Base-by-base conservation (phyloP, 192 early-diverging fungal species). In the Gamsiella multidivaricata region DNA sequence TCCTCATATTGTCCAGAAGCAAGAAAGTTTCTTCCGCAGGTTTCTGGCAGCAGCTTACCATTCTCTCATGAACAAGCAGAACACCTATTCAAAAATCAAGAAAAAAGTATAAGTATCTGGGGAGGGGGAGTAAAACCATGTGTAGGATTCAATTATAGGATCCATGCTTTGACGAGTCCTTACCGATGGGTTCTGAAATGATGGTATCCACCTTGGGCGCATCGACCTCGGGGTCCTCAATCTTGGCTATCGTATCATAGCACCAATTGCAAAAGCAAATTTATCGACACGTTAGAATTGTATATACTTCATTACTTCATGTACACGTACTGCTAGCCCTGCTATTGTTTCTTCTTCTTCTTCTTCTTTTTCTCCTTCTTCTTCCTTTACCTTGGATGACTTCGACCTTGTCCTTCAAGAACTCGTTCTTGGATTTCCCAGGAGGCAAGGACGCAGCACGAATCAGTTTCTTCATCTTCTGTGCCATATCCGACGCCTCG, bases 11-110 rank as follows among this genome's bases (percentile, higher is more conserved):
- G 14, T 14, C 2, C n/a, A n/a, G n/a, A n/a, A n/a, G n/a, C n/a
- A n/a, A n/a, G 28, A 41, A 2, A 8, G 14, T 56, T 56, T 56
- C 34, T 5, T 56, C 54, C 52, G 52, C 52, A 32, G 5, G 32
- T 32, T 32, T 32, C 4, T 10, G 43, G 22, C 8, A 79, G 49
- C 71, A 75, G 79, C 86, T 63, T 64, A 93, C 85, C 97, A 99
- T 99, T 34, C 97, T 89, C 79, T 99, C 97, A 62, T 99, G 97
- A 52, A 99, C 91, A 58, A 99, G 87, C 33, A 99, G 82, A 23
- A 99, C 97, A 43, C 96, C 74, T 78, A 49, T 43, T 4, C 45
- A 14, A 54, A 14, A 15, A 54, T 15, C 8, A 50, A n/a, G 28
- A 5, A 34, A 37, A 17, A 12, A 41, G 32, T 31, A 49, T 11